Evolutionary conservation across 495 filamentous ascomycete species (phyloP), one percentile per base, ranked within the genome.

Genomic region (Darksidea phi): DNA sequence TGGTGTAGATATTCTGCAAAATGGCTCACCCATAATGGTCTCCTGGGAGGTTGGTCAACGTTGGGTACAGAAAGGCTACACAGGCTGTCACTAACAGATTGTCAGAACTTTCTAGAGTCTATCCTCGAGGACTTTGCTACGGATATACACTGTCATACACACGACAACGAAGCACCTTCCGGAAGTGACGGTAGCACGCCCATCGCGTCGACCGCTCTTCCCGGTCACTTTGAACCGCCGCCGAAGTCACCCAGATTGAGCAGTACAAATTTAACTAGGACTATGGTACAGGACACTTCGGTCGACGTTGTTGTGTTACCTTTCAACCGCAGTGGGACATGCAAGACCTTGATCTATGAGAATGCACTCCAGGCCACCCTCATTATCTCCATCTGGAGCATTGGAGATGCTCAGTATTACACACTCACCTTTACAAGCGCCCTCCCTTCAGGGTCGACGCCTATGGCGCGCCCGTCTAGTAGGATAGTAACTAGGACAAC

Each of bases 351-450:
- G 1, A 53, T 37, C 12, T 48, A 62, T n/a, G 63, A 72, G 20
- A 54, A 67, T 49, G 78, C 83, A 45, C 72, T 77, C 0, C 75
- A 78, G 32, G 80, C 85, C 3, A 85, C 82, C 66, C 86, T 88
- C 86, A 85, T 87, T 34, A 77, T 89, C 21, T 84, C 83, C 1
- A 76, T 84, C 17, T 89, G 84, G 82, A 76, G 77, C 25, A 72
- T 86, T 20, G 81, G 82, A 42, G 77, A 80, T 36, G 75, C 82
- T 64, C 79, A 76, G 18, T 86, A 82, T 68, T 88, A 80, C 63
- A 87, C 84, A 3, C 72, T 88, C 37, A 86, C 86, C 0, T 89
- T 88, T 59, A 88, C 84, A 6, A 76, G 70, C 52, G 75, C 75
- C 23, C 74, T 76, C 8, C 72, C 72, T 4, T 54, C 71, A 5